Conservation (phyloP, 2,329 filamentous ascomycete species). For the Cladorrhinum sp. region DNA sequence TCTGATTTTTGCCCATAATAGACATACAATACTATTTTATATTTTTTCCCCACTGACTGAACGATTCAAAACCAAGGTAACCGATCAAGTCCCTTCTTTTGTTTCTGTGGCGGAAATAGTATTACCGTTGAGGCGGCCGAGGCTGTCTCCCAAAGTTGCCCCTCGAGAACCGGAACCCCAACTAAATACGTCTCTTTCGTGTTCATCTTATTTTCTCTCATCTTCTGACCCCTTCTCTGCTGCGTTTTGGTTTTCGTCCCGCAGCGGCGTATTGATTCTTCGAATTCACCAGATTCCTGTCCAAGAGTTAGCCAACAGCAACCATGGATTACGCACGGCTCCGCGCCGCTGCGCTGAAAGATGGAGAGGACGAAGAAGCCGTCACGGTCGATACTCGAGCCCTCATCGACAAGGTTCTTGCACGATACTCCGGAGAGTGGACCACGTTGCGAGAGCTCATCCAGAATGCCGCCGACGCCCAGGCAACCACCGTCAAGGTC, state of each 20-base stretch:
- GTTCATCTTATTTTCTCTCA: neutral
- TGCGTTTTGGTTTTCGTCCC: neutral
- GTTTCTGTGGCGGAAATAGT: too few relatives aligned
- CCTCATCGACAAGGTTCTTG: slow-evolving; percentile 95
- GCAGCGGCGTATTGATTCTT: too few relatives aligned
- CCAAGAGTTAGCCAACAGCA: too few relatives aligned
- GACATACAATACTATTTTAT: neutral
- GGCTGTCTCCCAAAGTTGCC: neutral
- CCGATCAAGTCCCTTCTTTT: neutral
- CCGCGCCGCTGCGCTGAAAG: slow-evolving; percentile 80
- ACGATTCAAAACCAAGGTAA: neutral
- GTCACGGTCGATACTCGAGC: slow-evolving; percentile 97
- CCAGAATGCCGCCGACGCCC: slow-evolving; percentile 97
- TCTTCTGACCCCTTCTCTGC: neutral
- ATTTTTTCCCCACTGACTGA: too few relatives aligned
- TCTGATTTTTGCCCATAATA: too few relatives aligned
- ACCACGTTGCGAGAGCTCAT: slow-evolving; percentile 86
- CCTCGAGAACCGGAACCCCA: too few relatives aligned
- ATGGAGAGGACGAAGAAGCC: slow-evolving; percentile 88
- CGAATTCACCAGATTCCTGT: too few relatives aligned
- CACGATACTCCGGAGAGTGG: slow-evolving; percentile 95
- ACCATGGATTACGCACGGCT: slow-evolving; percentile 75
- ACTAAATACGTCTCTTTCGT: too few relatives aligned
- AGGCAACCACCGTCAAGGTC: slow-evolving; percentile 83
- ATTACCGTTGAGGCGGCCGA: neutral